Conservation (phyloP, 768 basidiomycete genomes). For the Termitomyces sp. region DNA sequence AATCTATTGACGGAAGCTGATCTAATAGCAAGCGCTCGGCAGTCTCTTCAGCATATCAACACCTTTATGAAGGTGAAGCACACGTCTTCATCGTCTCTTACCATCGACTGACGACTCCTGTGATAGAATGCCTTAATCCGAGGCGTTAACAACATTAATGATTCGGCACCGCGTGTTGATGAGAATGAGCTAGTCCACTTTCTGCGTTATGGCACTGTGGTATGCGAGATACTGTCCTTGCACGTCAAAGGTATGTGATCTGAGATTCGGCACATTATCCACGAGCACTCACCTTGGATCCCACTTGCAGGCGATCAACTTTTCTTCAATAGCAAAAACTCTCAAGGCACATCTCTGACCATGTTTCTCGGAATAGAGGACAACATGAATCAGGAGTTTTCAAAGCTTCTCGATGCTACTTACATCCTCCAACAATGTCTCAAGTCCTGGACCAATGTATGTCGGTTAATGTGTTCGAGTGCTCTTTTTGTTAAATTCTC, state of each 20-base stretch:
- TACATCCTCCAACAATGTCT: not conserved
- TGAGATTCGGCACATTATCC: too few species aligned
- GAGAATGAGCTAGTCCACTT: constrained; percentile 15
- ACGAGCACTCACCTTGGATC: not conserved
- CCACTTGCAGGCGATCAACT: constrained; percentile 20
- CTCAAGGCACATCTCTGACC: constrained; percentile 9
- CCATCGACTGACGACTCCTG: not conserved
- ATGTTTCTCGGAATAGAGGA: constrained; percentile 10
- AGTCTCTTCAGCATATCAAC: constrained; percentile 20
- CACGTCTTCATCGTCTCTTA: not conserved
- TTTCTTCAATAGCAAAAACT: constrained; percentile 17
- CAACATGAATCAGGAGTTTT: not conserved
- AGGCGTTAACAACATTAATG: constrained; percentile 20
- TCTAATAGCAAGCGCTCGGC: constrained; percentile 8
- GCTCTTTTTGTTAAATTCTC: too few species aligned
- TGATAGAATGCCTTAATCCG: constrained; percentile 25
- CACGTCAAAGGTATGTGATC: constrained; percentile 20
- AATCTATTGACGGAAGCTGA: not conserved
- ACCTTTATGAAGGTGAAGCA: constrained; percentile 27
- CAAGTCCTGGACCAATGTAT: constrained; percentile 2
- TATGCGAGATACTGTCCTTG: constrained; percentile 18
- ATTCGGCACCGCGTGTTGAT: constrained; percentile 14
- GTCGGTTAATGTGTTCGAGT: not conserved
- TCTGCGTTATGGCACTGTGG: constrained; percentile 19
- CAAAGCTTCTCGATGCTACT: not conserved